A percentile compares a stretch with the other conserved stretches of the same genome.
phyloP scores from a whole-genome alignment of 768 basidiomycete genomes.

The Leccinum sublutescens region DNA sequence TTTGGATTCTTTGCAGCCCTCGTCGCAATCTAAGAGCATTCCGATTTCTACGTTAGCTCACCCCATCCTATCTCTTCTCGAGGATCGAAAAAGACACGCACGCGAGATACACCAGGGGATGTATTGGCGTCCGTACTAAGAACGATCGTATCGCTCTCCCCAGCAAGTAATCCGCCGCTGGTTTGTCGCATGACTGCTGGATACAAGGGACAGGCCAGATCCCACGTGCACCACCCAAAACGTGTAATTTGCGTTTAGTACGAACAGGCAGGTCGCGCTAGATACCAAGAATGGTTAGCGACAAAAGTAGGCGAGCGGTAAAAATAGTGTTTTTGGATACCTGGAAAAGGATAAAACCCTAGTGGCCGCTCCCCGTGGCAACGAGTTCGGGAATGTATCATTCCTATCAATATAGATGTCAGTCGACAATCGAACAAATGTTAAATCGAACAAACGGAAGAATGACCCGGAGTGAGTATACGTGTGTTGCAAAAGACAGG shows the following conservation, averaged over 20 bases:
- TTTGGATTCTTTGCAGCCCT: constrained; percentile 63
- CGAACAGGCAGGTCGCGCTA: constrained; percentile 74
- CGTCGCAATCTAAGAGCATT: constrained; percentile 57
- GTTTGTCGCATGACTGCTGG: constrained; percentile 64
- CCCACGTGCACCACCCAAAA: constrained; percentile 76
- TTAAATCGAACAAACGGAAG: neutral
- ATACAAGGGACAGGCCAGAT: constrained; percentile 83
- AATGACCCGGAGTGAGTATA: constrained; percentile 12
- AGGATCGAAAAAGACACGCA: constrained; percentile 36
- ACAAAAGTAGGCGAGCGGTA: neutral
- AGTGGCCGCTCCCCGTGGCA: constrained; percentile 78
- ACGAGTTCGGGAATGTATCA: constrained; percentile 76
- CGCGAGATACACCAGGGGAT: constrained; percentile 76
- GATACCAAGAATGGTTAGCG: constrained; percentile 4
- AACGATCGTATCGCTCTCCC: constrained; percentile 70
- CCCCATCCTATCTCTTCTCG: neutral
- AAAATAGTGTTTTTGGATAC: constrained; percentile 36
- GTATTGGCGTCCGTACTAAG: constrained; percentile 86
- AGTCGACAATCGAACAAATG: constrained; percentile 7
- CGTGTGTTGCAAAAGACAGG: neutral
- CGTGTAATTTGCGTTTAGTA: constrained; percentile 74
- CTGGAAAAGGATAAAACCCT: constrained; percentile 82
- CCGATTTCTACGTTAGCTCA: constrained; percentile 9
- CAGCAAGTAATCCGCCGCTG: constrained; percentile 34
- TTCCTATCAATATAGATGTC: constrained; percentile 44